phyloP scores from a whole-genome alignment of 1,139 yeast species.

The Geotrichum candidum region DNA sequence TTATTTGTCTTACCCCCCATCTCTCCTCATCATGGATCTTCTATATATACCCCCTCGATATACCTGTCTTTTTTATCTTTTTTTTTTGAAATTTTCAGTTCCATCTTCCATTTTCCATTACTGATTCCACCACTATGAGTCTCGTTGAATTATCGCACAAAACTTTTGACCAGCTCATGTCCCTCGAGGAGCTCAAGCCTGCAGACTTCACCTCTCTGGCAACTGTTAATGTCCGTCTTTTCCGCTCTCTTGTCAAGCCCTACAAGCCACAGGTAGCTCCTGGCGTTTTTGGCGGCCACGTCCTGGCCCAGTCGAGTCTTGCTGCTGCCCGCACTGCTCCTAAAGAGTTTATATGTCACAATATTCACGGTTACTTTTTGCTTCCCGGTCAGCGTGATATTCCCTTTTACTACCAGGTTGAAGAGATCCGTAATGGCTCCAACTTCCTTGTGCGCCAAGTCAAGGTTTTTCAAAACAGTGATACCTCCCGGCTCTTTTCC shows the following conservation, averaged over 20 bases:
- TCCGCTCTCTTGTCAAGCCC: slow-evolving; percentile 26
- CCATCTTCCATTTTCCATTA: neutral
- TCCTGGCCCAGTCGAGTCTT: slow-evolving; percentile 29
- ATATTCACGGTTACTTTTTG: slow-evolving; percentile 32
- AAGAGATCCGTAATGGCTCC: slow-evolving; percentile 28
- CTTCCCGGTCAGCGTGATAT: slow-evolving; percentile 30
- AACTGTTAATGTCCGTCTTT: slow-evolving; percentile 17
- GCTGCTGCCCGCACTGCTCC: slow-evolving; percentile 30
- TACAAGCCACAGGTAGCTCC: slow-evolving; percentile 28
- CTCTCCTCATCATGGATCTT: no score
- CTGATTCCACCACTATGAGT: neutral
- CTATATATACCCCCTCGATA: no score
- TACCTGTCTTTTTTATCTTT: no score
- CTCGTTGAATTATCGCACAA: slow-evolving; percentile 22
- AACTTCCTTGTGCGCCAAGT: slow-evolving; percentile 29
- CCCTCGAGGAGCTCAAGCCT: slow-evolving; percentile 21
- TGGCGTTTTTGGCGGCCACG: slow-evolving; percentile 34
- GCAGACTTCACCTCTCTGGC: slow-evolving; percentile 4
- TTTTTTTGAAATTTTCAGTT: neutral
- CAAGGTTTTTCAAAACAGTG: slow-evolving; percentile 29
- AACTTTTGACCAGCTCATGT: slow-evolving; percentile 28
- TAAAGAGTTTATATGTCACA: slow-evolving; percentile 25
- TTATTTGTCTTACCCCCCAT: no score
- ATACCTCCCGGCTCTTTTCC: slow-evolving; percentile 12
- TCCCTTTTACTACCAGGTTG: slow-evolving; percentile 32